A percentile compares a stretch with the other conserved stretches of the same genome.
Evolutionary conservation across 164 flowering plant genomes (phyloP).

Genomic region (Vitis amurensis): DNA sequence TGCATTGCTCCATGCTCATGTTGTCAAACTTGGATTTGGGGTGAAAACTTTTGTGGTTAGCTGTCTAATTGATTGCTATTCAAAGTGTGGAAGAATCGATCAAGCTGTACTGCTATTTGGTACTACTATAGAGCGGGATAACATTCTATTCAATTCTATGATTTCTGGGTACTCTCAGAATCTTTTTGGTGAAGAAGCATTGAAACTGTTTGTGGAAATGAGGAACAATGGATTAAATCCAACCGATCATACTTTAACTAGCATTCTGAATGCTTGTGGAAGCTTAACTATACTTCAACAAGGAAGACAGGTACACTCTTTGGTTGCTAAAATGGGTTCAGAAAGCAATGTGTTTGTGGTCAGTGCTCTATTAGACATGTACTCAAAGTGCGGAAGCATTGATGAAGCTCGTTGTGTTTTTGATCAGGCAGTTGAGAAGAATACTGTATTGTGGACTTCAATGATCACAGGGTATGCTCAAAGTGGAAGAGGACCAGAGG

Average conservation of each 20-base stretch:
- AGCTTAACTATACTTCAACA: constrained; percentile 30
- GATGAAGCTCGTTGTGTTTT: constrained; percentile 38
- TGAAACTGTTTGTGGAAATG: constrained; percentile 38
- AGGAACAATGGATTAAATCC: constrained; percentile 18
- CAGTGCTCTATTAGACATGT: constrained; percentile 50
- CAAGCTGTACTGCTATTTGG: constrained; percentile 31
- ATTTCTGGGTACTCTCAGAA: constrained; percentile 43
- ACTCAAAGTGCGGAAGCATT: constrained; percentile 48
- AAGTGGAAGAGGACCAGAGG: constrained; percentile 41
- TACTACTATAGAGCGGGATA: constrained; percentile 26
- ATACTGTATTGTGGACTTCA: constrained; percentile 40
- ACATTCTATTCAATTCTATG: constrained; percentile 40
- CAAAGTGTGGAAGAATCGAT: constrained; percentile 37
- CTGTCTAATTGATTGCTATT: constrained; percentile 47
- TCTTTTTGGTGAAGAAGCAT: constrained; percentile 31
- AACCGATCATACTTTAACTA: constrained; percentile 33
- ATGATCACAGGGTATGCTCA: constrained; percentile 52
- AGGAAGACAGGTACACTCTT: constrained; percentile 43
- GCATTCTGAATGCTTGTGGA: constrained; percentile 46
- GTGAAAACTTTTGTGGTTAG: constrained; percentile 33
- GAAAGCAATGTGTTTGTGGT: constrained; percentile 35
- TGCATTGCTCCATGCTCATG: constrained; percentile 40
- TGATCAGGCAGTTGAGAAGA: constrained; percentile 25
- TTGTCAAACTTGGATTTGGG: constrained; percentile 39
- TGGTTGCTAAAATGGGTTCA: constrained; percentile 38